A percentile compares a stretch with the other conserved stretches of the same genome.
Evolutionary conservation across 2,329 filamentous ascomycete genomes (phyloP).

Genomic region (Fusarium protoensiforme): DNA sequence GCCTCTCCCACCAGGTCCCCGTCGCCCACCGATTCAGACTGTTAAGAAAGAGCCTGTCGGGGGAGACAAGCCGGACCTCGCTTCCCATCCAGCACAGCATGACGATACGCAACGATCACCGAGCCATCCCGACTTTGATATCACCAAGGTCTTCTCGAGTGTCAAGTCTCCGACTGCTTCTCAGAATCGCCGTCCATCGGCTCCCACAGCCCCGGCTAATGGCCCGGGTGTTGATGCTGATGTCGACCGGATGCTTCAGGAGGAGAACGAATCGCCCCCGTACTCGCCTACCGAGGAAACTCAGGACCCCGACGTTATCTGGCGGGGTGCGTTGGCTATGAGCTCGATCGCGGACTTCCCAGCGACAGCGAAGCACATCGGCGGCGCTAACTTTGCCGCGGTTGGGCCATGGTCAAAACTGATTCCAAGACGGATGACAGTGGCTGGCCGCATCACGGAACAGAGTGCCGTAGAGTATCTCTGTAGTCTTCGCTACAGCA

Average conservation of each 20-base stretch:
- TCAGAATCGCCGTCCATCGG: slow-evolving; percentile 60
- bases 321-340: slow-evolving; percentile 83
- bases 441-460: slow-evolving; percentile 84
- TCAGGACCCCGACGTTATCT: slow-evolving; percentile 76
- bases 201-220: slow-evolving; percentile 56
- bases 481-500: slow-evolving; percentile 84
- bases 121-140: slow-evolving; percentile 75
- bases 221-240: slow-evolving; percentile 83
- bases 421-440: slow-evolving; percentile 75
- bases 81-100: slow-evolving; percentile 49
- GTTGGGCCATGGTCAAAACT: slow-evolving; percentile 78
- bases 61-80: slow-evolving; percentile 38
- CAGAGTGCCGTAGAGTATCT: slow-evolving; percentile 91
- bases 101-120: slow-evolving; percentile 64
- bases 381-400: slow-evolving; percentile 79
- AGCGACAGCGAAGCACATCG: slow-evolving; percentile 84
- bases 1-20: slow-evolving; percentile 40
- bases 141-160: slow-evolving; percentile 85
- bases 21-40: slow-evolving; percentile 35
- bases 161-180: slow-evolving; percentile 77
- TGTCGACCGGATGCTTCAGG: slow-evolving; percentile 87
- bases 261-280: slow-evolving; percentile 81
- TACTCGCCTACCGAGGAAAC: slow-evolving; percentile 84
- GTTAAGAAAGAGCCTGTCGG: slow-evolving; percentile 51
- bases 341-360: slow-evolving; percentile 79